phyloP scores from a whole-genome alignment of 176 grass and related monocot genomes.

The Avena atlantica region DNA sequence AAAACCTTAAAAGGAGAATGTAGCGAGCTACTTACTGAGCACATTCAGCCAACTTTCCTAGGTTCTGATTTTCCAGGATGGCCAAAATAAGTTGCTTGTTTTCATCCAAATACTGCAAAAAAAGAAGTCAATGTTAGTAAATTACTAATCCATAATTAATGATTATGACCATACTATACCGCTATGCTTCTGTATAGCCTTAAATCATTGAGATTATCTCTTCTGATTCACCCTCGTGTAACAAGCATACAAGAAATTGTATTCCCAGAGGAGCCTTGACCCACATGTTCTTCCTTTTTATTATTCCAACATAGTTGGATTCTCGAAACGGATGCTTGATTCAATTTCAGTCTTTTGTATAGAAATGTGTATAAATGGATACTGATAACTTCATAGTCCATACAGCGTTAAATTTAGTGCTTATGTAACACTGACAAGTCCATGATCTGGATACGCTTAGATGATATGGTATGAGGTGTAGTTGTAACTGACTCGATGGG shows the following conservation, averaged over 20 bases:
- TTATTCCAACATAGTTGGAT: not conserved
- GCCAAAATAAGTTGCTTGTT: conserved; percentile 98
- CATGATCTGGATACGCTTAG: not conserved
- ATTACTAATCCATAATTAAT: conserved; percentile 31
- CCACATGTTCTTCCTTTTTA: conserved; percentile 15
- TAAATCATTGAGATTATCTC: conserved; percentile 21
- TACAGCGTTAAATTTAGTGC: not conserved
- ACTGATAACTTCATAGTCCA: not conserved
- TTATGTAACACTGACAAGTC: conserved; percentile 5
- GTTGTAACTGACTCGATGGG: not conserved
- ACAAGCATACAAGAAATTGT: conserved; percentile 3
- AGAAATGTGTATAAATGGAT: not conserved
- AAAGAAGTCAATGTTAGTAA: conserved; percentile 13
- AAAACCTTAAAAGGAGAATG: not conserved
- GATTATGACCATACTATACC: not conserved
- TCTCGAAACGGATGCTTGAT: not conserved
- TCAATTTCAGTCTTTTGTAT: not conserved
- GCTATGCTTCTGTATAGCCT: not conserved
- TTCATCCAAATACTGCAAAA: conserved; percentile 92
- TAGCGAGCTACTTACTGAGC: conserved; percentile 76
- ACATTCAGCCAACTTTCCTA: conserved; percentile 95
- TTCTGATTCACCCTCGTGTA: not conserved
- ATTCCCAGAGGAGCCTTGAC: not conserved
- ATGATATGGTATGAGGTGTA: not conserved
- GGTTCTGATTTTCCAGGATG: conserved; percentile 91